These are phyloP conservation scores for Tetrahymena thermophila DNA, from an alignment of 73 alveolate genomes.

Conservation along the genomic window DNA sequence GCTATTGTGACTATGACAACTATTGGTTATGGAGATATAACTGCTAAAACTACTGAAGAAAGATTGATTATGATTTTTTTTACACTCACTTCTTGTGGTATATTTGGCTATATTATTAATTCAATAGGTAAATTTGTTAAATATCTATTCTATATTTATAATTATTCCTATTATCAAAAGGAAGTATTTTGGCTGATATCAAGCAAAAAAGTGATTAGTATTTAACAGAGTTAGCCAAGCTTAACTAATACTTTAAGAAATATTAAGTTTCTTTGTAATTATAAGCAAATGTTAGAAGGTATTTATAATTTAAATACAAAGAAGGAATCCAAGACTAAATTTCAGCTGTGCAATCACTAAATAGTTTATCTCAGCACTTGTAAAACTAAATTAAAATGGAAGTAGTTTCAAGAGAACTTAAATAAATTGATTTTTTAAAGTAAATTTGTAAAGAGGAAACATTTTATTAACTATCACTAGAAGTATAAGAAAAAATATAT, in stretches of 20 bases:
- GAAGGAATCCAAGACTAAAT: not conserved
- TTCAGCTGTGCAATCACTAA: not conserved
- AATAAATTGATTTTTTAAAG: not conserved
- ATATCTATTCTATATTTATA: not conserved
- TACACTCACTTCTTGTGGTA: not conserved
- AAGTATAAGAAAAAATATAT: not conserved
- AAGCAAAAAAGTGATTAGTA: not conserved
- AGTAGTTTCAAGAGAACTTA: not conserved
- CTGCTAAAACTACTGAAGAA: not conserved
- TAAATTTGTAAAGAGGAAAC: not conserved
- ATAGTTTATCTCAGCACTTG: not conserved
- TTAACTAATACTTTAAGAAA: not conserved
- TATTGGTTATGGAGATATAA: not conserved
- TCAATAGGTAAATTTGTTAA: not conserved
- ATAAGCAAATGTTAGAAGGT: not conserved
- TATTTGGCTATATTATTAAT: not conserved
- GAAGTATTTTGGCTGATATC: not conserved
- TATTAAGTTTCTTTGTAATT: not conserved
- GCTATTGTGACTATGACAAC: not conserved
- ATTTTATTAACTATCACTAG: not conserved
- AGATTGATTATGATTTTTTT: not conserved
- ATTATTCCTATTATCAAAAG: not conserved
- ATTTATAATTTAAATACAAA: not conserved
- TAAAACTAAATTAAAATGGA: not conserved
- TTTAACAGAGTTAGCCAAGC: not conserved